Evolutionary conservation across 495 filamentous ascomycete genomes (phyloP).

Genomic region (Beverwykella pulmonaria): DNA sequence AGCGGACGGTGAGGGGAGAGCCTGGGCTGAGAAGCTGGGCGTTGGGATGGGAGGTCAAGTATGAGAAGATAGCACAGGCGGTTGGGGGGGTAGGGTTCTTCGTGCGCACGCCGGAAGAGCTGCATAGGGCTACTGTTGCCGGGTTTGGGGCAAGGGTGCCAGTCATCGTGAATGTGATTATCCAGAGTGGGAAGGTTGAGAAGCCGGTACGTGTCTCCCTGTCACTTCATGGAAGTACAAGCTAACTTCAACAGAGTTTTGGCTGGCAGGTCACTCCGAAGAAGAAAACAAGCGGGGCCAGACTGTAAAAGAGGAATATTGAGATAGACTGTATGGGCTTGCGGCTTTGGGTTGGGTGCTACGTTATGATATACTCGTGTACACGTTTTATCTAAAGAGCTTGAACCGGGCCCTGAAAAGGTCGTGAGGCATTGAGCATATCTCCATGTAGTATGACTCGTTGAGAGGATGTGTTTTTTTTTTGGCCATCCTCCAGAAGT

Average conservation of each 20-base stretch:
- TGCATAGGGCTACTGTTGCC: slow-evolving; percentile 55
- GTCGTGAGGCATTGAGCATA: too few relatives aligned
- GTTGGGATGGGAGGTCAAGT: slow-evolving; percentile 57
- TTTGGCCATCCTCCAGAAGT: too few relatives aligned
- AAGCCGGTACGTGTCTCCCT: slow-evolving; percentile 29
- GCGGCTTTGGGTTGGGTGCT: too few relatives aligned
- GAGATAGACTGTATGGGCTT: too few relatives aligned
- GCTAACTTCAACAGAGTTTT: slow-evolving; percentile 14
- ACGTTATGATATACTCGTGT: too few relatives aligned
- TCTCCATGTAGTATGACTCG: too few relatives aligned
- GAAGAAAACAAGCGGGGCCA: slow-evolving; percentile 7
- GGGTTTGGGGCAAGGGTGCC: slow-evolving; percentile 56
- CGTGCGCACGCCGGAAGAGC: slow-evolving; percentile 57
- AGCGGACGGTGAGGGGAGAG: slow-evolving; percentile 19
- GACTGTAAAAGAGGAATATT: background rate
- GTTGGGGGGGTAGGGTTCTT: slow-evolving; percentile 60
- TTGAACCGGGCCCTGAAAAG: too few relatives aligned
- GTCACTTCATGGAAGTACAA: background rate
- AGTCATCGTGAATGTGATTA: slow-evolving; percentile 63
- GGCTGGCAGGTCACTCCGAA: slow-evolving; percentile 19
- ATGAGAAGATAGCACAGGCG: slow-evolving; percentile 62
- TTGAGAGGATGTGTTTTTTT: too few relatives aligned
- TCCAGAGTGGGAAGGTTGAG: slow-evolving; percentile 39
- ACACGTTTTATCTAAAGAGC: too few relatives aligned
- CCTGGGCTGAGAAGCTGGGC: slow-evolving; percentile 39